Evolutionary conservation across 1,284 basidiomycete genomes (phyloP).

Genomic region (Pulchroboletus neoregius): DNA sequence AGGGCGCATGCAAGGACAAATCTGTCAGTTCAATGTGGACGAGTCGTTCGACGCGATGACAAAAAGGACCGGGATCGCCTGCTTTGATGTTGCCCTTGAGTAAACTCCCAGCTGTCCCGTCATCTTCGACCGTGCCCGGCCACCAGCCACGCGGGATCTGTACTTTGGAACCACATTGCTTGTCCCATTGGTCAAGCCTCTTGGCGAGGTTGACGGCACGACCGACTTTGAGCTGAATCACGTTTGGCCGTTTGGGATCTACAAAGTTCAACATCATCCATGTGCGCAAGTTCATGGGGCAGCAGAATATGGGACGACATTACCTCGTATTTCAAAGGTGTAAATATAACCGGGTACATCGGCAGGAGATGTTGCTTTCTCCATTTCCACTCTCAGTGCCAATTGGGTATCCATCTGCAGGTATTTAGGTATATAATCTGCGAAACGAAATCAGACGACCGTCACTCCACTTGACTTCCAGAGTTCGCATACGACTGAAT

Average conservation of each 20-base stretch:
- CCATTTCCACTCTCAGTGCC: slow-evolving; percentile 66
- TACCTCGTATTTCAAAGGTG: slow-evolving; percentile 70
- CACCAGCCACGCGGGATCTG: slow-evolving; percentile 51
- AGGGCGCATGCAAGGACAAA: slow-evolving; percentile 52
- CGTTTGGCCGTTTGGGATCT: slow-evolving; percentile 31
- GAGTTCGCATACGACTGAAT: slow-evolving; percentile 44
- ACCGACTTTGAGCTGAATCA: slow-evolving; percentile 50
- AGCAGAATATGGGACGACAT: slow-evolving; percentile 3
- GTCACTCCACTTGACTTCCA: background rate
- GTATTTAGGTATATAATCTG: slow-evolving; percentile 70
- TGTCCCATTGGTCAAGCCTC: slow-evolving; percentile 68
- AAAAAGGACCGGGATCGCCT: slow-evolving; percentile 48
- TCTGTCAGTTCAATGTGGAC: slow-evolving; percentile 75
- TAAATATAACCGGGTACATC: slow-evolving; percentile 75
- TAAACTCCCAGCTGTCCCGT: slow-evolving; percentile 28
- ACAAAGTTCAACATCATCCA: background rate
- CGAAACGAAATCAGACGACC: slow-evolving; percentile 16
- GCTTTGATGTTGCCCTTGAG: slow-evolving; percentile 47
- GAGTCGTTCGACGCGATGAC: slow-evolving; percentile 56
- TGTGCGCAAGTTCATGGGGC: background rate
- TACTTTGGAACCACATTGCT: slow-evolving; percentile 54
- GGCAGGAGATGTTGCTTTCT: slow-evolving; percentile 51
- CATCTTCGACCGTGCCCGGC: slow-evolving; percentile 39
- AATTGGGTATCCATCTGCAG: slow-evolving; percentile 59
- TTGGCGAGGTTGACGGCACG: slow-evolving; percentile 45